Evolutionary conservation across 371 early-diverging fungal species (phyloP).

Genomic region (Mucor circinelloides): DNA sequence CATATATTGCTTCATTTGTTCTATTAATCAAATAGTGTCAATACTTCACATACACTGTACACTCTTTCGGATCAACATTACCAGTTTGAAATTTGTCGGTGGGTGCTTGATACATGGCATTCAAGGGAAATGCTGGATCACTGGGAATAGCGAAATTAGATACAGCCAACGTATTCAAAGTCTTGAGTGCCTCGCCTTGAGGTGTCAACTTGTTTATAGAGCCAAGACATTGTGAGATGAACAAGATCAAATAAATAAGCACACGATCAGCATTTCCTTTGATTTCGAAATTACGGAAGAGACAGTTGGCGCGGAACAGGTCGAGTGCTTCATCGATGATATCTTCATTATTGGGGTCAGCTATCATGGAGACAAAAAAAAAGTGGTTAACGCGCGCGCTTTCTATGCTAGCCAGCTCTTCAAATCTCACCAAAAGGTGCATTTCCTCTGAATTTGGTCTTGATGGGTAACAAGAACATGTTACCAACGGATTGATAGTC

Average conservation of each 20-base stretch:
- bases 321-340: constrained; percentile 92
- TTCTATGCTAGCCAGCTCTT: neutral
- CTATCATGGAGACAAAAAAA: constrained; percentile 19
- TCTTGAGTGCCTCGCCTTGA: constrained; percentile 74
- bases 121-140: constrained; percentile 90
- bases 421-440: constrained; percentile 61
- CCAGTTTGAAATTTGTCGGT: constrained; percentile 76
- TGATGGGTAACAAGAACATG: constrained; percentile 87
- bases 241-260: constrained; percentile 91
- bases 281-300: constrained; percentile 98
- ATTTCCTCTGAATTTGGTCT: constrained; percentile 87
- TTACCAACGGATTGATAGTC: constrained; percentile 81
- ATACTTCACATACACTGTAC: neutral
- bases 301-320: constrained; percentile 93
- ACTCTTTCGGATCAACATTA: constrained; percentile 28
- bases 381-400: constrained; percentile 7
- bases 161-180: constrained; percentile 83
- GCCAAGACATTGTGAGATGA: constrained; percentile 85
- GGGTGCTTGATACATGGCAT: constrained; percentile 83
- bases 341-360: constrained; percentile 74
- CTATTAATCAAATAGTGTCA: constrained; percentile 36
- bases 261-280: constrained; percentile 92
- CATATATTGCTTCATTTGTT: constrained; percentile 85
- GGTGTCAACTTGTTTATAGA: constrained; percentile 67
- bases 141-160: constrained; percentile 92